Percentiles rank a stretch among this genome's conserved stretches.
These are phyloP conservation scores for Thinopyrum elongatum DNA, from an alignment of 176 grass and related monocot species.

Conservation along the genomic window DNA sequence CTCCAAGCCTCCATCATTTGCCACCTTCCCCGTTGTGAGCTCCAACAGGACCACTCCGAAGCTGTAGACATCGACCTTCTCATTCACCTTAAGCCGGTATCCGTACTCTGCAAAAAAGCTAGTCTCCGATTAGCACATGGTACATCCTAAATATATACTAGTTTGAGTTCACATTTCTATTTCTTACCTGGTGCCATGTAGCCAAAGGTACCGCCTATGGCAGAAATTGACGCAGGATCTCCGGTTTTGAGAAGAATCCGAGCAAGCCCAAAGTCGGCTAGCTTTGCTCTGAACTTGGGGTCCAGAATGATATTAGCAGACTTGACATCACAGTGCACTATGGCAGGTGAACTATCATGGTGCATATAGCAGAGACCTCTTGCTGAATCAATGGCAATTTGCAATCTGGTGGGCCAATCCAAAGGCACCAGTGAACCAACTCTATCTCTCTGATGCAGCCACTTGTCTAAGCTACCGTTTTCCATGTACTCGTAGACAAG, in stretches of 20 bases:
- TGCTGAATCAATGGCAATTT: conserved; percentile 54
- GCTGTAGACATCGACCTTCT: conserved; percentile 72
- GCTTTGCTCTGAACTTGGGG: conserved; percentile 51
- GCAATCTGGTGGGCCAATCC: conserved; percentile 56
- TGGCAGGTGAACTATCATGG: conserved; percentile 34
- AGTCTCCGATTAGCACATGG: neutral
- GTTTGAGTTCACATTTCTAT: conserved; percentile 6
- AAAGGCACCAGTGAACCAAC: conserved; percentile 5
- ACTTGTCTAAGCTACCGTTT: conserved; percentile 51
- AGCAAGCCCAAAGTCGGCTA: conserved; percentile 76
- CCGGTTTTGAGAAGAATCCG: conserved; percentile 43
- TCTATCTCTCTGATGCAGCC: conserved; percentile 44
- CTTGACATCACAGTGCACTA: conserved; percentile 84
- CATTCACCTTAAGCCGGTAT: conserved; percentile 41
- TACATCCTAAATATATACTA: neutral
- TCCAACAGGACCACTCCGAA: conserved; percentile 85
- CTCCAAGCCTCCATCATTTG: conserved; percentile 48
- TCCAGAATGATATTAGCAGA: conserved; percentile 70
- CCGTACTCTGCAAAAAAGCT: conserved; percentile 51
- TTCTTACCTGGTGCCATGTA: conserved; percentile 75
- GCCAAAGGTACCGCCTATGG: conserved; percentile 61
- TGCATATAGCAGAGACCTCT: conserved; percentile 78
- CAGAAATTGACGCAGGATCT: conserved; percentile 43
- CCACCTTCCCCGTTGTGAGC: conserved; percentile 48
- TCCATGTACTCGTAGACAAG: conserved; percentile 81